A percentile compares a stretch with the other conserved stretches of the same genome.
These are phyloP conservation scores for Dissoconium aciculare DNA, from an alignment of 2,329 filamentous ascomycete species.

Conservation along the genomic window DNA sequence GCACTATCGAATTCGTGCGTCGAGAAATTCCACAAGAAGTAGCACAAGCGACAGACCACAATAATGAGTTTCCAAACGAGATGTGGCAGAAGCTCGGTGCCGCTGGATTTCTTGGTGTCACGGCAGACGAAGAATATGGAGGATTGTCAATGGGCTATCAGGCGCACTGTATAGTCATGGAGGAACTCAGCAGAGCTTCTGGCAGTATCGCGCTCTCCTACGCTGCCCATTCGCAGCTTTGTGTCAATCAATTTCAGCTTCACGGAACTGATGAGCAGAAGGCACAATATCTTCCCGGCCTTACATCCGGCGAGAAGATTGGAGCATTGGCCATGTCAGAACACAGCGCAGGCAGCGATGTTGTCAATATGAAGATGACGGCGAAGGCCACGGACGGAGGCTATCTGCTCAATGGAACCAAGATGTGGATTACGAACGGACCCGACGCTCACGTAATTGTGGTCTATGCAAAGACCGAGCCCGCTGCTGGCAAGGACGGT, in stretches of 20 bases:
- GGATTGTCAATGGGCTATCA: slow-evolving; percentile 89
- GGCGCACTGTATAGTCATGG: slow-evolving; percentile 88
- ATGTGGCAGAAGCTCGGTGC: slow-evolving; percentile 93
- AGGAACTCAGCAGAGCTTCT: slow-evolving; percentile 80
- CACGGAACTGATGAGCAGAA: slow-evolving; percentile 75
- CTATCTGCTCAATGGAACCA: slow-evolving; percentile 72
- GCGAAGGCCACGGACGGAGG: slow-evolving; percentile 72
- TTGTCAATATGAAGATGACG: slow-evolving; percentile 85
- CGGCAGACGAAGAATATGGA: slow-evolving; percentile 81
- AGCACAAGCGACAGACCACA: slow-evolving; percentile 65
- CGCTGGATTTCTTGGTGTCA: slow-evolving; percentile 81
- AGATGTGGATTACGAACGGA: slow-evolving; percentile 99
- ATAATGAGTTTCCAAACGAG: slow-evolving; percentile 72
- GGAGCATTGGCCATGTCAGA: slow-evolving; percentile 93
- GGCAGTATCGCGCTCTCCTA: slow-evolving; percentile 74
- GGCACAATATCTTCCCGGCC: slow-evolving; percentile 57
- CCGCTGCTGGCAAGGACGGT: slow-evolving; percentile 65
- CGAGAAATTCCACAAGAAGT: slow-evolving; percentile 76
- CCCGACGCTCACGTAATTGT: slow-evolving; percentile 86
- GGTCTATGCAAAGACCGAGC: slow-evolving; percentile 92
- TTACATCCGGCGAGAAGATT: slow-evolving; percentile 67
- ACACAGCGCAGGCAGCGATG: slow-evolving; percentile 77
- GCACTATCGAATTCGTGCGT: slow-evolving; percentile 74
- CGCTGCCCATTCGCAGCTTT: slow-evolving; percentile 88
- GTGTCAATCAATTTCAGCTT: slow-evolving; percentile 88